Conservation (phyloP, 2,329 filamentous ascomycete genomes). For the Alternaria rosae region DNA sequence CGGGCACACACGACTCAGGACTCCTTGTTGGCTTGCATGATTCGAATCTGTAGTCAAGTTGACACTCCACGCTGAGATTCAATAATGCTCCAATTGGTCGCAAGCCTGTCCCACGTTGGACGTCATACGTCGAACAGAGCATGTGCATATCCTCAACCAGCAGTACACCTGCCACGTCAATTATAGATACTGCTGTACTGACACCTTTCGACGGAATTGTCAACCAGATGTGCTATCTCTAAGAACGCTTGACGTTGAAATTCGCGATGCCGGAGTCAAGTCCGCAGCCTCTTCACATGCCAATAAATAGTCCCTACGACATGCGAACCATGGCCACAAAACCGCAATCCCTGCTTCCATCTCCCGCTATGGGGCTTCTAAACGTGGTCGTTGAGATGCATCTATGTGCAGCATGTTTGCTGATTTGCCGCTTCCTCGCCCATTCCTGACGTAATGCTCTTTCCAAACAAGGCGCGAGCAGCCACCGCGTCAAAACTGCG, state of each 20-base stretch:
- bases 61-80: background rate
- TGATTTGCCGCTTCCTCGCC: slow-evolving; percentile 5
- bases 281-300: slow-evolving; percentile 7
- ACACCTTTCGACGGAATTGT: background rate
- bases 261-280: background rate
- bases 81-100: background rate
- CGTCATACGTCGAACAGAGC: background rate
- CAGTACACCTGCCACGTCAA: background rate
- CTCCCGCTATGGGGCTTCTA: slow-evolving; percentile 8
- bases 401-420: slow-evolving; percentile 5
- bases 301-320: background rate
- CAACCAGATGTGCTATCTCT: too few relatives aligned
- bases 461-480: slow-evolving; percentile 12
- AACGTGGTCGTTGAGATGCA: slow-evolving; percentile 21
- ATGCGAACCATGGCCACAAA: slow-evolving; percentile 1
- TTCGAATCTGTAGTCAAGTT: background rate
- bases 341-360: slow-evolving; percentile 11
- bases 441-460: slow-evolving; percentile 18
- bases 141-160: background rate
- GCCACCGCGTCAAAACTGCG: slow-evolving; percentile 6
- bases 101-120: background rate
- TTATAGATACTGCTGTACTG: background rate
- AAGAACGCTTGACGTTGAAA: background rate
- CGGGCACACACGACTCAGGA: background rate
- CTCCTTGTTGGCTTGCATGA: background rate